Evolutionary conservation across 495 filamentous ascomycete genomes (phyloP), one percentile per base, ranked within the genome.

Genomic region (Niebla homalea): DNA sequence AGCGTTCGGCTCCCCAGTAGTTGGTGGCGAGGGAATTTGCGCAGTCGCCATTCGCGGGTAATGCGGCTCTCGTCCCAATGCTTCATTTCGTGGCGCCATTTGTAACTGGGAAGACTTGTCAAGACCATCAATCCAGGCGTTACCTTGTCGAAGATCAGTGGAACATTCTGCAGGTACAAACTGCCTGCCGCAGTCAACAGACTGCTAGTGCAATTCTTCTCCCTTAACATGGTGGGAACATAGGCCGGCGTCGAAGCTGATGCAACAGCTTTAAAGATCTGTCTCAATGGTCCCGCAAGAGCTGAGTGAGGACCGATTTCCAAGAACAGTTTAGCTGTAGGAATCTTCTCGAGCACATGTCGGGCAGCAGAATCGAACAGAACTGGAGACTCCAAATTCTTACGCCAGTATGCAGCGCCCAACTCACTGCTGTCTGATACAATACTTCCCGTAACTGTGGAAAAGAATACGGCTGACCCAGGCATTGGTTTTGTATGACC

Each of bases 1-100:
- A 57, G 8, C 3, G 60, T 22, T 0, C 54, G 51, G 3, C 18
- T 16, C 2, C 68, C 69, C 2, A 73, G 56, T 1, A 73, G 58
- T n/a, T 70, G 56, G 55, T 67, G 62, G 20, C 51, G 56, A 14
- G 50, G 45, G 25, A 57, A 48, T n/a, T 50, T 46, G 3, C 65
- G 58, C 43, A 54, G 43, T 43, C 64, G 25, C 59, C 64, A 66
- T 10, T 65, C 57, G 10, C 51, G 48, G 3, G 32, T 53, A 0
- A 67, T 23, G 0, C 65, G 58, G 21, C 53, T 57, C 50, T 72
- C 67, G 20, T 49, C 6, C 67, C 65, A 70, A 38, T 64, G 61
- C 21, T 29, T 40, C 0, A 48, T 51, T 4, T 59, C 43, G 43
- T 65, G 54, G 23, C 67, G 46, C 70, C 70, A 74, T 0, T 65